phyloP scores from a whole-genome alignment of 1,139 yeast genomes.

The Entelexis paramagnoliae region DNA sequence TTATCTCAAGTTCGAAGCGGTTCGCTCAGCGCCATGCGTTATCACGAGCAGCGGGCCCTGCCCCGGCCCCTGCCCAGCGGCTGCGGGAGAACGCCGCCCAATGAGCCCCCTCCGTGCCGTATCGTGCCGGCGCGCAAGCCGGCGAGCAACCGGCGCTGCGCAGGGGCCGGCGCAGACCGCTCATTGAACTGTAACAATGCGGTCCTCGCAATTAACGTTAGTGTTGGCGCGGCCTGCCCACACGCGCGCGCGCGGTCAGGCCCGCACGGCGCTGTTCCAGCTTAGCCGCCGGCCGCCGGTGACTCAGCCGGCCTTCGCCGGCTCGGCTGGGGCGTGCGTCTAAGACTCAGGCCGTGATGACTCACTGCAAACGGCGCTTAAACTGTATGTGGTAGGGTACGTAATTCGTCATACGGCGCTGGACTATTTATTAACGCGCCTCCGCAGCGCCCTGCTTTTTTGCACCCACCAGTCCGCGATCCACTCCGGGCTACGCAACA shows the following conservation, averaged over 20 bases:
- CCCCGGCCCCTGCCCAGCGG: constrained; percentile 1
- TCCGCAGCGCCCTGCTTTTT: background rate
- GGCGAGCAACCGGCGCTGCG: too few species aligned
- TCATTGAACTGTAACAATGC: too few species aligned
- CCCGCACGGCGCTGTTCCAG: background rate
- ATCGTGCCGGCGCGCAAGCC: background rate
- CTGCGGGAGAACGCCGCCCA: background rate
- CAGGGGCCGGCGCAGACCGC: too few species aligned
- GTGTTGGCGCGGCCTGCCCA: too few species aligned
- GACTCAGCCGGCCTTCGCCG: background rate
- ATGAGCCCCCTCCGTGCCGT: background rate
- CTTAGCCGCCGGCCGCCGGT: background rate
- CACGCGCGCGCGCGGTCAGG: background rate
- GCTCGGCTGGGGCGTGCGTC: background rate
- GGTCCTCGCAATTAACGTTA: background rate
- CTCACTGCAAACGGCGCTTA: constrained; percentile 1
- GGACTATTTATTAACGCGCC: background rate
- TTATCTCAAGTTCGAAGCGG: background rate
- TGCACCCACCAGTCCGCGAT: background rate
- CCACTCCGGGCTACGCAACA: background rate
- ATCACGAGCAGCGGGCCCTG: background rate
- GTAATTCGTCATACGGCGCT: constrained; percentile 7
- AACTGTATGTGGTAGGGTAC: background rate
- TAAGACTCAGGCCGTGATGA: constrained; percentile 5
- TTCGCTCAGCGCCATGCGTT: background rate